Evolutionary conservation across 345 rosid species (phyloP), one percentile per base, ranked within the genome.

Genomic region (Fremontodendron californicum): DNA sequence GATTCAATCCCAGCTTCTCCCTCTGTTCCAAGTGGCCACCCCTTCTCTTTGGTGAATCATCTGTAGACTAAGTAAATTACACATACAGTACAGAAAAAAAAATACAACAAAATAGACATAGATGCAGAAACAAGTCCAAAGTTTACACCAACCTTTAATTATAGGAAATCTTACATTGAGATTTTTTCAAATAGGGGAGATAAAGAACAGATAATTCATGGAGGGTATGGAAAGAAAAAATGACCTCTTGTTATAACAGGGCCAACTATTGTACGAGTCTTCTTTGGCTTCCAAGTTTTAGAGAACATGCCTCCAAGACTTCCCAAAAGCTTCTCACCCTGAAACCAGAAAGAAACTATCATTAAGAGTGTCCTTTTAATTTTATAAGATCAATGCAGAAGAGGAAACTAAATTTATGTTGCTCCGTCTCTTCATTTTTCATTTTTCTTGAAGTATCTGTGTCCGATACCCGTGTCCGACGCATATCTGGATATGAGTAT

Each of bases 241-340:
- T 60, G 62, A 93, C 98, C 95, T 87, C 88, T 84, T 42, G 91
- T 89, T 40, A 87, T 81, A 54, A 84, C 81, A 49, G 98, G 98
- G 52, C 99, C 97, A 10, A 68, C 80, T 13, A 96, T 88, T 52
- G 82, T 79, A 71, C 86, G 94, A 74, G 88, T 88, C 88, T 87
- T 96, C 87, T 92, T 94, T 4, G 98, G 98, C 84, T 94, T 96
- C 99, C 99, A 96, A 6, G 93, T 92, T 85, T 57, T 96, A 55
- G 95, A 90, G 78, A 92, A 94, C 81, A 96, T 87, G 75, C 98
- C 95, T 46, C 99, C 99, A 70, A 96, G 97, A 82, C 88, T 94
- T 65, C 97, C 97, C 80, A 96, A 86, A 76, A 96, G 95, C 88
- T 92, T 96, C 87, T 96, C 99, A 64, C 99, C 98, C 99, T 96